Evolutionary conservation across 345 rosid genomes (phyloP).

Genomic region (Hibiscus mutabilis): DNA sequence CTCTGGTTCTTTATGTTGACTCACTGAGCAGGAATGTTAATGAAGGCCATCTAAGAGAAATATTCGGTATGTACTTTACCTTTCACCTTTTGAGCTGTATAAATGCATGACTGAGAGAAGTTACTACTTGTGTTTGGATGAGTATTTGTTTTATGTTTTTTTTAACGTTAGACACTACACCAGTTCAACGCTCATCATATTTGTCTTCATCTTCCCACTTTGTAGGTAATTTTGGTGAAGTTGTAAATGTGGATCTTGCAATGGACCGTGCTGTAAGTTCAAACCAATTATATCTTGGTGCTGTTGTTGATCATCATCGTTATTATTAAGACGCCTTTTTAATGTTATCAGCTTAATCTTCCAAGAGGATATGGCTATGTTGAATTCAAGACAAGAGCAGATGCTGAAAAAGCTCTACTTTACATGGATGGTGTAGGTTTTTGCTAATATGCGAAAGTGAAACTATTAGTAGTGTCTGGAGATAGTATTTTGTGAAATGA

Average conservation of each 20-base stretch:
- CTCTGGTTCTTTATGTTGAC: conserved; percentile 75
- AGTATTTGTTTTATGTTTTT: not conserved
- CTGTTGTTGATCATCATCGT: not conserved
- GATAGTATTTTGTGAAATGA: not conserved
- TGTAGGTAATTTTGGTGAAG: conserved; percentile 87
- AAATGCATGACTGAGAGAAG: not conserved
- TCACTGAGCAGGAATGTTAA: conserved; percentile 85
- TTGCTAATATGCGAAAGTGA: conserved; percentile 9
- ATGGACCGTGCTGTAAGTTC: conserved; percentile 80
- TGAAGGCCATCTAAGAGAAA: conserved; percentile 65
- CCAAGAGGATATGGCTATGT: conserved; percentile 84
- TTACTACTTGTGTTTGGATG: not conserved
- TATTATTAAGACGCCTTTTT: not conserved
- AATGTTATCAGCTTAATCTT: conserved; percentile 35
- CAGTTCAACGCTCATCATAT: not conserved
- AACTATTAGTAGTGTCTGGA: not conserved
- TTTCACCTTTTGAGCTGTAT: not conserved
- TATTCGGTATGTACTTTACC: conserved; percentile 17
- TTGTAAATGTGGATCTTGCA: conserved; percentile 73
- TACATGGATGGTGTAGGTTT: conserved; percentile 90
- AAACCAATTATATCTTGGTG: conserved; percentile 5
- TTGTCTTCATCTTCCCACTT: not conserved
- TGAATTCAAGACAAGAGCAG: conserved; percentile 82
- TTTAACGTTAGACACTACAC: not conserved
- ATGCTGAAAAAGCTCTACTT: conserved; percentile 87